Evolutionary conservation across 176 grass and related monocot genomes (phyloP), one percentile per base, ranked within the genome.

Genomic region (Aegilops speltoides): DNA sequence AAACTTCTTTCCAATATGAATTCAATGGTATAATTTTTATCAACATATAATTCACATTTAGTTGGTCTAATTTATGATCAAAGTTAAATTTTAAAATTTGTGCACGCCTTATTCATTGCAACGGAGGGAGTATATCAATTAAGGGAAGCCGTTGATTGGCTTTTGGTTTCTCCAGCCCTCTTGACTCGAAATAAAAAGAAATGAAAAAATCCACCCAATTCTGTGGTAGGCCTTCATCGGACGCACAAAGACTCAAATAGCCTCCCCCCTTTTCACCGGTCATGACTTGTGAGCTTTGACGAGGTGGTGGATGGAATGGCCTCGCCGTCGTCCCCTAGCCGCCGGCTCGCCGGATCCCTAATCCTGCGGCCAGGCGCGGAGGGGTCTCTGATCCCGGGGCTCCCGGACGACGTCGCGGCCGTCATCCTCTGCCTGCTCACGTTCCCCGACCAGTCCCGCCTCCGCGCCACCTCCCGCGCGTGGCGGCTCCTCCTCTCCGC

Each of bases 361-460:
- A 41, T 50, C 79, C 68, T 79, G 67, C 73, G 64, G 20, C n/a
- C 68, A 11, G 40, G 6, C 13, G 25, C 50, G 8, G 73, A 67
- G 79, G 79, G 79, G 36, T 81, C 87, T 63, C 83, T 98, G 15
- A 95, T 95, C 67, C 93, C 95, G 5, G 95, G 93, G 34, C 89
- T 98, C 38, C 87, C 93, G 59, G 87, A 93, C 73, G 95, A 98
- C 88, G 73, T 92, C 60, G 75, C 95, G 0, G 80, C 87, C 37
- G 32, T 86, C 82, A 93, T 98, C 62, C 93, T 98, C 77, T 92
- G 91, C 87, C 84, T 92, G 32, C 85, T 98, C 11, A 90, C 93
- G 50, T 84, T 90, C 89, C 85, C 91, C 5, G 80, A 93, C 86
- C 93, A 95, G 46, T 82, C 84, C 54, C 91, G 89, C 78, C 91